These are phyloP conservation scores for Knoxia roxburghii DNA, from an alignment of 257 asterid species.

Conservation along the genomic window DNA sequence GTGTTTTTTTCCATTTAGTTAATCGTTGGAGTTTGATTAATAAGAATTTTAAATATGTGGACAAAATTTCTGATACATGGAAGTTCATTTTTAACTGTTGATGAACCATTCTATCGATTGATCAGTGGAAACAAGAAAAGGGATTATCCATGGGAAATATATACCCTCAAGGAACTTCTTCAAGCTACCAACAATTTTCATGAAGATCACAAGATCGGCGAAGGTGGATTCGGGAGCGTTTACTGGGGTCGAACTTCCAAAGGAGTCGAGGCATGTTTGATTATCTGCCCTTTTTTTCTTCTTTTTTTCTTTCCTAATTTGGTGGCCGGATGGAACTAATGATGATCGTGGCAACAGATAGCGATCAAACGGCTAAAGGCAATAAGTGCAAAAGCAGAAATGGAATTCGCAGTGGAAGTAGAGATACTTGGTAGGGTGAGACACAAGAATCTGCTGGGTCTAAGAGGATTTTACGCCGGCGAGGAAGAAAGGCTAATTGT, in stretches of 20 bases:
- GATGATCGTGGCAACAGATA: too few relatives aligned
- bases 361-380: slow-evolving; percentile 77
- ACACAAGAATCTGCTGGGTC: slow-evolving; percentile 60
- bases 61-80: too few relatives aligned
- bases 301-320: neutral
- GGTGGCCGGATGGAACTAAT: too few relatives aligned
- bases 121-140: slow-evolving; percentile 25
- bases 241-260: slow-evolving; percentile 74
- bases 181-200: slow-evolving; percentile 72
- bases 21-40: neutral
- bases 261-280: slow-evolving; percentile 52
- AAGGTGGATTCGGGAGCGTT: slow-evolving; percentile 88
- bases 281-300: neutral
- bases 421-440: slow-evolving; percentile 82
- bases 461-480: slow-evolving; percentile 74
- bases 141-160: slow-evolving; percentile 64
- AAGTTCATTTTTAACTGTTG: neutral
- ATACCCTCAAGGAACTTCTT: slow-evolving; percentile 57
- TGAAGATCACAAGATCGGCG: slow-evolving; percentile 67
- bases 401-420: slow-evolving; percentile 78
- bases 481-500: slow-evolving; percentile 74
- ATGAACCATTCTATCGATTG: neutral
- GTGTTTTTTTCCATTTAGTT: neutral
- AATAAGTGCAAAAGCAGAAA: slow-evolving; percentile 71
- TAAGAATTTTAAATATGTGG: too few relatives aligned